A percentile compares a stretch with the other conserved stretches of the same genome.
Evolutionary conservation across 805 yeast genomes (phyloP).

Genomic region (Candida multigemmis): DNA sequence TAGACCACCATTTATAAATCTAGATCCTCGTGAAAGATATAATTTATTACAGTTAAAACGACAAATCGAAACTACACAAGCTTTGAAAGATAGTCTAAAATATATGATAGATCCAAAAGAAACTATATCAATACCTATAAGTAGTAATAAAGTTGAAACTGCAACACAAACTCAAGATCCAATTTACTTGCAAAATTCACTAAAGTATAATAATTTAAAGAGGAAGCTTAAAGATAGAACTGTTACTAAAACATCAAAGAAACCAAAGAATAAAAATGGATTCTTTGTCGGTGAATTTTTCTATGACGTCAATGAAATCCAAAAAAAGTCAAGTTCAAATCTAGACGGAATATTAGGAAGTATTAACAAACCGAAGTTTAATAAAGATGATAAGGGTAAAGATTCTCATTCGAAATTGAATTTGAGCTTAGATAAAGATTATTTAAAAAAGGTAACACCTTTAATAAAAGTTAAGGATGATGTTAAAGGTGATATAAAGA

Average conservation of each 20-base stretch:
- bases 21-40: constrained; percentile 35
- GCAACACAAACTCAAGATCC: constrained; percentile 32
- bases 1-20: constrained; percentile 35
- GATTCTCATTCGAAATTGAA: constrained; percentile 4
- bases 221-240: constrained; percentile 6
- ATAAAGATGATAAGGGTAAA: constrained; percentile 1
- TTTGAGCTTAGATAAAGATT: constrained; percentile 17
- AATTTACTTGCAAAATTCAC: constrained; percentile 15
- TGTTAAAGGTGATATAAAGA: constrained; percentile 2
- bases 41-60: constrained; percentile 30
- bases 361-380: constrained; percentile 22
- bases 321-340: constrained; percentile 5
- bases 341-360: constrained; percentile 26
- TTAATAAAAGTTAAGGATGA: constrained; percentile 21
- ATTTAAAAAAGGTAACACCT: constrained; percentile 15
- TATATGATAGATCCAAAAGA: constrained; percentile 34
- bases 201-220: constrained; percentile 15
- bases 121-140: constrained; percentile 12
- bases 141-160: constrained; percentile 25
- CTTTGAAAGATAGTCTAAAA: constrained; percentile 22
- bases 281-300: constrained; percentile 26
- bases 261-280: constrained; percentile 12
- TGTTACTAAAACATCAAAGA: constrained; percentile 5
- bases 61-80: constrained; percentile 26
- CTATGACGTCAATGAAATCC: constrained; percentile 17